These are phyloP conservation scores for Sarocladium kiliense DNA, from an alignment of 2,329 filamentous ascomycete genomes.

Conservation along the genomic window DNA sequence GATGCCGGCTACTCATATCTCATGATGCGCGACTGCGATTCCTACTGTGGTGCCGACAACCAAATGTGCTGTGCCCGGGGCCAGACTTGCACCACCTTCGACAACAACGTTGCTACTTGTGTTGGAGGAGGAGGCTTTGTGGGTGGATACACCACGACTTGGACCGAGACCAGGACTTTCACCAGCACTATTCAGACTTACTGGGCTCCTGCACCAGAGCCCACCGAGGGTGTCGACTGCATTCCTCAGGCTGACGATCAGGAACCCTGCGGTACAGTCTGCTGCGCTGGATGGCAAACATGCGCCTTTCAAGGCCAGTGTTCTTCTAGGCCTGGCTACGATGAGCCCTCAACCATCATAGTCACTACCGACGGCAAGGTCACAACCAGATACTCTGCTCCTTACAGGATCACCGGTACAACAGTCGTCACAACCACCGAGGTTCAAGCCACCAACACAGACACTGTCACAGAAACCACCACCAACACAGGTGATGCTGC, in stretches of 20 bases:
- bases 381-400: constrained; percentile 50
- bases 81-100: constrained; percentile 46
- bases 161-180: constrained; percentile 55
- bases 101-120: constrained; percentile 45
- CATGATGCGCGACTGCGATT: constrained; percentile 41
- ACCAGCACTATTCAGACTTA: constrained; percentile 54
- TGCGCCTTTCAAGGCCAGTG: constrained; percentile 59
- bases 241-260: constrained; percentile 46
- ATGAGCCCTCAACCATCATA: constrained; percentile 34
- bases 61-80: constrained; percentile 49
- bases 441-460: constrained; percentile 36
- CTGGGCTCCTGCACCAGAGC: constrained; percentile 38
- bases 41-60: constrained; percentile 50
- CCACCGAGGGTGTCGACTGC: constrained; percentile 42
- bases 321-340: constrained; percentile 44
- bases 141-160: constrained; percentile 48
- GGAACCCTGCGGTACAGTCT: constrained; percentile 61
- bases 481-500: constrained; percentile 35
- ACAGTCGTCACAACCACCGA: constrained; percentile 39
- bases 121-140: constrained; percentile 26
- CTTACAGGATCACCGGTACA: constrained; percentile 48
- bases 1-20: constrained; percentile 46
- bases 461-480: constrained; percentile 44
- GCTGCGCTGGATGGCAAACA: constrained; percentile 66
- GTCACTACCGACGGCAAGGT: constrained; percentile 41